Evolutionary conservation across 164 flowering plant species (phyloP), one percentile per base, ranked within the genome.

Genomic region (Sedum album): DNA sequence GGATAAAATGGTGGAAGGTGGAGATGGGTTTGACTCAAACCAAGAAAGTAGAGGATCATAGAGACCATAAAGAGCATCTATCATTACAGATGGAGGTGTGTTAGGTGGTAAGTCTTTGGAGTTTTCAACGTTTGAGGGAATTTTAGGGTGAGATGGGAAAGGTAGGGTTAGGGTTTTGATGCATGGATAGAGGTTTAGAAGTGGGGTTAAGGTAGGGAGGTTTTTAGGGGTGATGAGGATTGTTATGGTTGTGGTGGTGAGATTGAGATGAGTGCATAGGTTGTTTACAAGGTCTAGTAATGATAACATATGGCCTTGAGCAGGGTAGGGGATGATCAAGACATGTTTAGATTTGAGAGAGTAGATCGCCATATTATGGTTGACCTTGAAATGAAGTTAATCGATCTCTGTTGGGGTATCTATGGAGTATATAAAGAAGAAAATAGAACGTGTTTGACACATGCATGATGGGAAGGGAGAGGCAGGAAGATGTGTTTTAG

Each of bases 151-250:
- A 0, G 46, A 7, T 0, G 80, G 78, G 30, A 53, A 21, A 28
- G 80, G 68, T 55, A 83, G 78, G 60, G 75, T 61, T 1, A 83
- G 69, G 28, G 80, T n/a, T 17, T 74, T 63, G 72, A 75, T 28
- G 42, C 70, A 66, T 39, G 75, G 60, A 36, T 77, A 73, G 70
- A 66, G 68, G 21, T 13, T 9, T 60, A 79, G 75, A 65, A 68
- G 41, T 10, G 72, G 71, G 5, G 44, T 28, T 41, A 80, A 71
- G 53, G 77, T 36, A 6, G 81, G 72, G 60, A 70, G 76, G 72
- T 72, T 78, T 33, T 53, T 60, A 36, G 83, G 79, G 31, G 81
- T 77, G 30, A 78, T 74, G 65, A 78, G 66, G 31, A 76, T 42
- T 55, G 78, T 39, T 55, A 81, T 79, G 74, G 79, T 57, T 65